Percentiles rank a stretch among this genome's conserved stretches.
Evolutionary conservation across 257 asterid genomes (phyloP).

Genomic region (Nicotiana tabacum): DNA sequence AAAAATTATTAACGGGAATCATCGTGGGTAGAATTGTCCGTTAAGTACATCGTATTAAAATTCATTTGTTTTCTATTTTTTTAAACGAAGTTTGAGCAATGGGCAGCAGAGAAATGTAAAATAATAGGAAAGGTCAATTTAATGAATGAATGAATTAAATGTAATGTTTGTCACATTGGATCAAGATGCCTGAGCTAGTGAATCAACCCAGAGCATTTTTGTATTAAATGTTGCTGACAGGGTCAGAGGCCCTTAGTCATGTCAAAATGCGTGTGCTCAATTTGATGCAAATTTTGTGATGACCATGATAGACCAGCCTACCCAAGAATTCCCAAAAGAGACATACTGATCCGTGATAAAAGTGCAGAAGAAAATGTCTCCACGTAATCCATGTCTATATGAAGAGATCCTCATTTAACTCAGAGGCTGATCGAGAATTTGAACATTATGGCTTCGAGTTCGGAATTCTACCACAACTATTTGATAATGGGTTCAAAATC

Average conservation of each 20-base stretch:
- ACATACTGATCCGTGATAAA: neutral
- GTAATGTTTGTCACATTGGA: no score
- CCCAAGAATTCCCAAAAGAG: neutral
- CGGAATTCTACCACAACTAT: no score
- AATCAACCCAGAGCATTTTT: neutral
- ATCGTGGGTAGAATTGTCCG: neutral
- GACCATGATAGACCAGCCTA: neutral
- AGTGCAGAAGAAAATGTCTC: neutral
- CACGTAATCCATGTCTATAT: neutral
- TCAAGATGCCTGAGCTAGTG: no score
- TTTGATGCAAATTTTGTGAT: neutral
- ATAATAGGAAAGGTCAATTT: neutral
- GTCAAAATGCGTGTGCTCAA: neutral
- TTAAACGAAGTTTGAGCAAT: neutral
- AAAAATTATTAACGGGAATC: neutral
- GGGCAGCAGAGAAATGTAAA: neutral
- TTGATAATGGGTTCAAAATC: no score
- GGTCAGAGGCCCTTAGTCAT: neutral
- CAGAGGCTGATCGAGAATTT: no score
- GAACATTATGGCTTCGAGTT: no score
- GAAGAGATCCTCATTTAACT: neutral
- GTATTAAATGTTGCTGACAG: neutral
- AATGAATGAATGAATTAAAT: no score
- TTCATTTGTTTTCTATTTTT: neutral
- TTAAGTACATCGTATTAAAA: neutral